Conservation (phyloP, 2,329 filamentous ascomycete species). For the Alternaria triticimaculans region DNA sequence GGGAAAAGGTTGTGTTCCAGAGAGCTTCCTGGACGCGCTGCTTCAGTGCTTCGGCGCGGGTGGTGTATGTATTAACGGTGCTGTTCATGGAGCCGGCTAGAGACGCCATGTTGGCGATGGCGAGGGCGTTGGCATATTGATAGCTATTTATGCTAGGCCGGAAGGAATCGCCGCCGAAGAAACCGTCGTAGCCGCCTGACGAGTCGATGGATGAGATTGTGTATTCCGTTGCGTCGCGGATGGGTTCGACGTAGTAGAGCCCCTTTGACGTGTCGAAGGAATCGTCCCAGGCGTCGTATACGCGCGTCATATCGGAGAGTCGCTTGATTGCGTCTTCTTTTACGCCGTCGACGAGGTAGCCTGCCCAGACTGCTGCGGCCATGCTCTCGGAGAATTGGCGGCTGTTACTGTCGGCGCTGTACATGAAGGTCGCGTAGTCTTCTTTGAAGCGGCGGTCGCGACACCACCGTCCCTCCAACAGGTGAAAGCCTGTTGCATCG, state of each 20-base stretch:
- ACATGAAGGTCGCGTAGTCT: slow-evolving; percentile 54
- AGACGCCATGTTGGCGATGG: slow-evolving; percentile 50
- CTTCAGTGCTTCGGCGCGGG: slow-evolving; percentile 47
- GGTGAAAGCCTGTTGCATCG: slow-evolving; percentile 54
- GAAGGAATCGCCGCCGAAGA: slow-evolving; percentile 51
- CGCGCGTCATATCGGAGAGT: slow-evolving; percentile 46
- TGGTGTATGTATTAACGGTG: slow-evolving; percentile 20
- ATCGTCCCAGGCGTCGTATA: slow-evolving; percentile 50
- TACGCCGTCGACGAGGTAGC: slow-evolving; percentile 53
- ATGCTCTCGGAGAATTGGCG: slow-evolving; percentile 55
- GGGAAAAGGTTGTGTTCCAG: slow-evolving; percentile 54
- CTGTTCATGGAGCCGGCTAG: slow-evolving; percentile 29
- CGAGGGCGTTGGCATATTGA: slow-evolving; percentile 53
- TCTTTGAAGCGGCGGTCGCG: slow-evolving; percentile 54
- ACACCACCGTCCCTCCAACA: slow-evolving; percentile 54
- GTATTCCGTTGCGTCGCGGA: slow-evolving; percentile 55
- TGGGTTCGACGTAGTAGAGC: slow-evolving; percentile 53
- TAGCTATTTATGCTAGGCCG: slow-evolving; percentile 55
- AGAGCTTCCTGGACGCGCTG: slow-evolving; percentile 48
- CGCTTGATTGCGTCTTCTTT: slow-evolving; percentile 38
- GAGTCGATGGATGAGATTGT: slow-evolving; percentile 55
- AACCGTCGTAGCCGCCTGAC: slow-evolving; percentile 50
- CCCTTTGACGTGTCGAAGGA: slow-evolving; percentile 50
- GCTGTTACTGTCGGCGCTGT: slow-evolving; percentile 48
- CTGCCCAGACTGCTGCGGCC: slow-evolving; percentile 50